Base-by-base conservation (phyloP, 768 basidiomycete species). In the Kwoniella dendrophila region DNA sequence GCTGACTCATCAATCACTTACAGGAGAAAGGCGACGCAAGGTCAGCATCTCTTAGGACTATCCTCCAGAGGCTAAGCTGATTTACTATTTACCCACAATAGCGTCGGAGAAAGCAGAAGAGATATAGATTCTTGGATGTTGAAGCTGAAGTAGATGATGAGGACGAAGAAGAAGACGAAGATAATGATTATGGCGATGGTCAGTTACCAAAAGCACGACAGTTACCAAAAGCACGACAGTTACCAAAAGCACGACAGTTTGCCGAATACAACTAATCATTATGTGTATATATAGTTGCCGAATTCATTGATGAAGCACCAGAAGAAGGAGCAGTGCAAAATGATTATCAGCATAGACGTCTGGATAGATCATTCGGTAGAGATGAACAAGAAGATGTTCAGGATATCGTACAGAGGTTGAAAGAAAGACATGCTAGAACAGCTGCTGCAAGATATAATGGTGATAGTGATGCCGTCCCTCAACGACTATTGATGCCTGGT, bases 101-200 rank as follows among this genome's bases (percentile, higher is more conserved):
- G 63, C 63, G 69, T 44, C 55, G 69, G 72, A 75, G 63, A 61
- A 85, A 67, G 51, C 80, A 81, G 56, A 82, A 83, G 18, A 84
- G 85, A 26, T 89, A 86, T 76, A 87, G 88, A 67, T 99, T 93
- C 87, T 83, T 98, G 69, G 96, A 98, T 85, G 84, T 94, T 59
- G 92, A 95, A 81, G 93, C 92, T 56, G 92, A 92, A 76, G 94
- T 95, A 20, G 92, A 92, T 69, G 93, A 96, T 30, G 96, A 98
- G 20, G 96, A 97, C 3, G 95, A 96, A 34, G 96, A 97, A 2
- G 92, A 95, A 20, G 90, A 82, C 18, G 81, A 80, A 54, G 81
- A 78, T 33, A 81, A 81, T 38, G 80, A 81, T 48, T 76, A 74
- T 62, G 78, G 74, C 22, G 81, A 76, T 51, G 77, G 79, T 72